These are phyloP conservation scores for Chlorella sp. DNA, from an alignment of 139 green algal species.

Conservation along the genomic window DNA sequence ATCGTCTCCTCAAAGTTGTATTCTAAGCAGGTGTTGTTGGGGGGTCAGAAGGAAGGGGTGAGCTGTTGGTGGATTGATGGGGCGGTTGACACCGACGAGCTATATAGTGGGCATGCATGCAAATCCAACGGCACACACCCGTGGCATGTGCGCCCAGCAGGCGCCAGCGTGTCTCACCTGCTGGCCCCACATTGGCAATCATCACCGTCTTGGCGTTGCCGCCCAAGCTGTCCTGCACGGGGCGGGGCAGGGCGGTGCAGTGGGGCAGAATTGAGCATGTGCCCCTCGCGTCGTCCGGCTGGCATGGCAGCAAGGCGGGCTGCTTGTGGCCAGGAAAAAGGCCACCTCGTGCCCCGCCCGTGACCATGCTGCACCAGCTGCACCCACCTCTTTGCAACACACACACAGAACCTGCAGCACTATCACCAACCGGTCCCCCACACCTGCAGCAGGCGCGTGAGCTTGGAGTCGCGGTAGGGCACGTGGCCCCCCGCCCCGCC, in stretches of 20 bases:
- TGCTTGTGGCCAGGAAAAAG: constrained; percentile 67
- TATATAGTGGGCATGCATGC: not conserved
- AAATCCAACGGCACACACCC: not conserved
- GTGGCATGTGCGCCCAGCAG: not conserved
- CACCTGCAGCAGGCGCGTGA: constrained; percentile 82
- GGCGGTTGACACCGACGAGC: not conserved
- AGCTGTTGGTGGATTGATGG: too few species aligned
- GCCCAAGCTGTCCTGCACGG: constrained; percentile 93
- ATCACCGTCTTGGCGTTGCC: constrained; percentile 95
- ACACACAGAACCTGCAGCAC: not conserved
- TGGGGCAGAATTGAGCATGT: not conserved
- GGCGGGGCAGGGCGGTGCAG: not conserved
- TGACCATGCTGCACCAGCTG: too few species aligned
- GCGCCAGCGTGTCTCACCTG: not conserved
- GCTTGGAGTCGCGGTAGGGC: constrained; percentile 91
- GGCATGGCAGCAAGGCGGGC: constrained; percentile 44
- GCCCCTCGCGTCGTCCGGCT: too few species aligned
- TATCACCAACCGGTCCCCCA: not conserved
- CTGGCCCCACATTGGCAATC: constrained; percentile 91
- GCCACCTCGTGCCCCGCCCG: not conserved
- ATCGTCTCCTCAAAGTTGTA: constrained; percentile 90
- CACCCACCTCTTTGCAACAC: too few species aligned
- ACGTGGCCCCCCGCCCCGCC: constrained; percentile 91
- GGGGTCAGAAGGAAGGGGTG: not conserved
- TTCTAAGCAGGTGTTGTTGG: constrained; percentile 58